Conservation (phyloP, 345 rosid genomes). For the Hibiscus tridactylites region DNA sequence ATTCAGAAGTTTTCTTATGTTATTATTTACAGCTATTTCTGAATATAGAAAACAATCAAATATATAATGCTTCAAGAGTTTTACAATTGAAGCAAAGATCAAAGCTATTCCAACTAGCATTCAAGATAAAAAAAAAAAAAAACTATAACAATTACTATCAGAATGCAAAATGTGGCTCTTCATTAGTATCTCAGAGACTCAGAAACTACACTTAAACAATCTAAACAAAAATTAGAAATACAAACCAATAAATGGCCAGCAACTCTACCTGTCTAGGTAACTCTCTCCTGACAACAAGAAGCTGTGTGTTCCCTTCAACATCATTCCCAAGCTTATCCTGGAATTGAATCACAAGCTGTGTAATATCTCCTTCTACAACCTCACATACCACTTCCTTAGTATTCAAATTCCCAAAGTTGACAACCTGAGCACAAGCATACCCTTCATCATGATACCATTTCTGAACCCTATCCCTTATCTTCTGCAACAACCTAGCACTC, state of each 20-base stretch:
- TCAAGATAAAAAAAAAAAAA: background rate
- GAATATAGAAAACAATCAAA: background rate
- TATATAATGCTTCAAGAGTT: background rate
- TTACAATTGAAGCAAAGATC: background rate
- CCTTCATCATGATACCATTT: constrained; percentile 97
- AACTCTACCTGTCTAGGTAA: constrained; percentile 63
- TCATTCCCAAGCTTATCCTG: constrained; percentile 94
- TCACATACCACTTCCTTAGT: constrained; percentile 95
- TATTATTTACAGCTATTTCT: background rate
- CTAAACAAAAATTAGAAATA: no score
- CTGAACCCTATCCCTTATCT: constrained; percentile 86
- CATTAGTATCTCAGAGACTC: background rate
- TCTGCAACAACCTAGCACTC: constrained; percentile 88
- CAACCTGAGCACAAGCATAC: constrained; percentile 94
- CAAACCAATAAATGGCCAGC: background rate
- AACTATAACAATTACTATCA: background rate
- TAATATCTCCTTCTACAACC: constrained; percentile 95
- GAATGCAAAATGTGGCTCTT: background rate
- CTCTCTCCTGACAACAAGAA: constrained; percentile 70
- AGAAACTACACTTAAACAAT: no score
- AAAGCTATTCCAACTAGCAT: background rate
- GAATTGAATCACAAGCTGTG: constrained; percentile 71
- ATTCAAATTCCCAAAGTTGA: constrained; percentile 91
- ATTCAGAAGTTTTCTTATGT: background rate
- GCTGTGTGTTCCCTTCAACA: constrained; percentile 83